phyloP scores from a whole-genome alignment of 1,139 yeast species.

The Pichia sp. region DNA sequence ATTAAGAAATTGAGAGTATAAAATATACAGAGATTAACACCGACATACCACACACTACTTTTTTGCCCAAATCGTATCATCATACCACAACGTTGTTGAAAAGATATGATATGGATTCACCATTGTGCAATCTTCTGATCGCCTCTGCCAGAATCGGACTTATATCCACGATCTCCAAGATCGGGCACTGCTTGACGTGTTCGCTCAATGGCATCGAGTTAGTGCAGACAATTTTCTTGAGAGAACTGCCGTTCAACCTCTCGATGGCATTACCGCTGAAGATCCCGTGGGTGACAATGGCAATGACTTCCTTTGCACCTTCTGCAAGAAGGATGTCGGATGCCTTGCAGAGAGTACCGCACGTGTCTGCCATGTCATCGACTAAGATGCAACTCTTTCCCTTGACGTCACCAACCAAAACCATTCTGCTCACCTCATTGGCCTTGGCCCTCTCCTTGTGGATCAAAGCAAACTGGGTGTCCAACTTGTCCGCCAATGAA shows the following conservation, averaged over 20 bases:
- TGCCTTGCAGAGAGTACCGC: constrained; percentile 77
- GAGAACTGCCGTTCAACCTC: constrained; percentile 48
- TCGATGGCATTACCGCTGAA: constrained; percentile 68
- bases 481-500: constrained; percentile 70
- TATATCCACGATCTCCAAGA: constrained; percentile 64
- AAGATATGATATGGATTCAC: constrained; percentile 75
- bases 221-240: constrained; percentile 65
- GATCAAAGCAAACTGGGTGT: constrained; percentile 71
- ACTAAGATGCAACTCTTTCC: constrained; percentile 66
- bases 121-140: constrained; percentile 75
- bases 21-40: neutral
- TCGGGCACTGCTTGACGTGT: constrained; percentile 49
- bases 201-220: constrained; percentile 65
- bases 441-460: constrained; percentile 81
- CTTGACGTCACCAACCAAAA: constrained; percentile 70
- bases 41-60: neutral
- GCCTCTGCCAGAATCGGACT: constrained; percentile 76
- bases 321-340: constrained; percentile 55
- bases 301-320: constrained; percentile 70
- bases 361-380: constrained; percentile 84
- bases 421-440: constrained; percentile 73
- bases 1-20: neutral
- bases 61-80: neutral
- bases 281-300: constrained; percentile 77
- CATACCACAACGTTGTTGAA: constrained; percentile 43